These are phyloP conservation scores for Cytospora piceae DNA, from an alignment of 2,329 filamentous ascomycete species.

Conservation along the genomic window DNA sequence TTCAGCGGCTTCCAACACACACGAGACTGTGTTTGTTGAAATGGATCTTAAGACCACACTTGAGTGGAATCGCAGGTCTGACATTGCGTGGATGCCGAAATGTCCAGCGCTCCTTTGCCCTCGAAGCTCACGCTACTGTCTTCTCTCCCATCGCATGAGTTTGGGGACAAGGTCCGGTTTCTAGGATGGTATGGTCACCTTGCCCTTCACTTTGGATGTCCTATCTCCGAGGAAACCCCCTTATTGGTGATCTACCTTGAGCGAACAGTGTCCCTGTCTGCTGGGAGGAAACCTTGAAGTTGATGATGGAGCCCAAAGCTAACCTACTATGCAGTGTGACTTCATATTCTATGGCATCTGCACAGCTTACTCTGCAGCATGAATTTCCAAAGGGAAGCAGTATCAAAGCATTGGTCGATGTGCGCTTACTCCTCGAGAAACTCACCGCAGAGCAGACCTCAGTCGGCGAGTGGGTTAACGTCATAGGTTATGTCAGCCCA, in stretches of 20 bases:
- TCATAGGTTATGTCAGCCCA: constrained; percentile 75
- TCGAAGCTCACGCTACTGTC: constrained; percentile 69
- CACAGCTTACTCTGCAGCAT: constrained; percentile 70
- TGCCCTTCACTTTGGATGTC: neutral
- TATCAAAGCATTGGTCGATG: constrained; percentile 65
- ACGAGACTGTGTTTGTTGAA: constrained; percentile 1
- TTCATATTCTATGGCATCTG: constrained; percentile 57
- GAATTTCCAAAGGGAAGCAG: constrained; percentile 55
- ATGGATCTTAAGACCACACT: constrained; percentile 17
- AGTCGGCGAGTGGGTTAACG: constrained; percentile 85
- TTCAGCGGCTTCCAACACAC: neutral
- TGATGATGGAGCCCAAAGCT: constrained; percentile 25
- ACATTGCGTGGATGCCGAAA: constrained; percentile 35
- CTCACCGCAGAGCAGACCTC: constrained; percentile 66
- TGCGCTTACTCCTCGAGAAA: constrained; percentile 70
- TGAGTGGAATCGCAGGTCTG: constrained; percentile 2
- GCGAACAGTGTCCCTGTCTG: neutral
- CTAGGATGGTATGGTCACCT: constrained; percentile 75
- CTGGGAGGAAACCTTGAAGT: neutral
- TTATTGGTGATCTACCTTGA: neutral
- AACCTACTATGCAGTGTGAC: constrained; percentile 47
- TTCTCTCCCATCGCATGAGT: constrained; percentile 54
- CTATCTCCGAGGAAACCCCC: neutral
- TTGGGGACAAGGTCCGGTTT: constrained; percentile 83
- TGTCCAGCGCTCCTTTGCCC: constrained; percentile 65